phyloP scores from a whole-genome alignment of 306 rosid species.

The Glycine latifolia region DNA sequence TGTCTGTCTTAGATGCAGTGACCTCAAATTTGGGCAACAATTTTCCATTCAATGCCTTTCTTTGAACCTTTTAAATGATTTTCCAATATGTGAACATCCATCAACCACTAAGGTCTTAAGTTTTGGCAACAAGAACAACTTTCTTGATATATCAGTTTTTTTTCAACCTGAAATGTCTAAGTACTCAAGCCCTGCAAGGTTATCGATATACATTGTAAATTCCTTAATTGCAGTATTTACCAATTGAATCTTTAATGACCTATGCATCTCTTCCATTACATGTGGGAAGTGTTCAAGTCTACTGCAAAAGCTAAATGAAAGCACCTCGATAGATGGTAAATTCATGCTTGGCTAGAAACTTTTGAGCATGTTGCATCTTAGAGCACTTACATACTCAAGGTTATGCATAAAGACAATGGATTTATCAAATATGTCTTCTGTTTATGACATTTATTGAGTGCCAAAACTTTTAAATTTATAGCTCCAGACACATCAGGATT shows the following conservation, averaged over 20 bases:
- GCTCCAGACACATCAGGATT: slow-evolving; percentile 35
- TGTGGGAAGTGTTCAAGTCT: slow-evolving; percentile 33
- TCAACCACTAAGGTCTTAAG: background rate
- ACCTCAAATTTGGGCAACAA: background rate
- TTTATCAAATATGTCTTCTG: background rate
- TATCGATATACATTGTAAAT: slow-evolving; percentile 31
- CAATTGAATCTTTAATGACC: background rate
- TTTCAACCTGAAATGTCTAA: slow-evolving; percentile 27
- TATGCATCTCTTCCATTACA: slow-evolving; percentile 17
- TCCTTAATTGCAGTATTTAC: slow-evolving; percentile 28
- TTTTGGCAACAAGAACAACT: slow-evolving; percentile 22
- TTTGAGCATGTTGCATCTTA: background rate
- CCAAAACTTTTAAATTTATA: background rate
- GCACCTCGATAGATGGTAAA: slow-evolving; percentile 33
- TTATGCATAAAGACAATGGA: slow-evolving; percentile 32
- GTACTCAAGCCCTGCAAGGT: slow-evolving; percentile 26
- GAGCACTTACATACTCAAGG: slow-evolving; percentile 10
- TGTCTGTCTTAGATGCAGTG: background rate
- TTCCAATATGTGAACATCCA: slow-evolving; percentile 13
- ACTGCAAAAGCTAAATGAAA: slow-evolving; percentile 16
- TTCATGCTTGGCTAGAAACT: slow-evolving; percentile 13
- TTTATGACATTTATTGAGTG: background rate
- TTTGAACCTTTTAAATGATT: background rate
- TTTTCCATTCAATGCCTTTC: background rate
- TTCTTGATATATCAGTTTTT: slow-evolving; percentile 20